Evolutionary conservation across 164 flowering plant genomes (phyloP).

Genomic region (Houttuynia cordata): DNA sequence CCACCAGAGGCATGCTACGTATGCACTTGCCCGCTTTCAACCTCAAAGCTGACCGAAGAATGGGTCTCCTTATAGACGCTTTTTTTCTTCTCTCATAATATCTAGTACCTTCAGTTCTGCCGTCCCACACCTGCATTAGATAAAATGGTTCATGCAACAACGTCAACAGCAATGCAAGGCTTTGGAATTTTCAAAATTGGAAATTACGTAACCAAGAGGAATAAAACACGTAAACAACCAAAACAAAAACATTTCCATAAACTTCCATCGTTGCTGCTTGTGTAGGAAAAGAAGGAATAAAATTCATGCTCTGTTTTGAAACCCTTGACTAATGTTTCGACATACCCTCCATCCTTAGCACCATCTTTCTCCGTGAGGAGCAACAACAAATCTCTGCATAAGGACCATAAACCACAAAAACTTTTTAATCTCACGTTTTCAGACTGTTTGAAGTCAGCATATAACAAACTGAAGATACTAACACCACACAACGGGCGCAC

Average conservation of each 20-base stretch:
- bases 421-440: background rate
- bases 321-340: background rate
- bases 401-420: background rate
- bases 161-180: background rate
- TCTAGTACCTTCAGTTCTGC: background rate
- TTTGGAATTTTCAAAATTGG: background rate
- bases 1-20: background rate
- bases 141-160: background rate
- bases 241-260: background rate
- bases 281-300: background rate
- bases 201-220: background rate
- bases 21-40: background rate
- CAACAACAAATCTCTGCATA: background rate
- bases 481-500: too few species aligned
- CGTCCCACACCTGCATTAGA: background rate
- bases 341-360: background rate
- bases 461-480: too few species aligned
- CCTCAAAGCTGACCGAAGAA: background rate
- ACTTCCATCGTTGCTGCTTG: background rate
- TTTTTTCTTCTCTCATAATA: conserved; percentile 1
- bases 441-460: too few species aligned
- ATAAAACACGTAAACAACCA: background rate
- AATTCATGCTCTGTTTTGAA: background rate
- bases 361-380: background rate
- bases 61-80: background rate